Base-by-base conservation (phyloP, 495 filamentous ascomycete genomes). In the Usnea hakonensis region DNA sequence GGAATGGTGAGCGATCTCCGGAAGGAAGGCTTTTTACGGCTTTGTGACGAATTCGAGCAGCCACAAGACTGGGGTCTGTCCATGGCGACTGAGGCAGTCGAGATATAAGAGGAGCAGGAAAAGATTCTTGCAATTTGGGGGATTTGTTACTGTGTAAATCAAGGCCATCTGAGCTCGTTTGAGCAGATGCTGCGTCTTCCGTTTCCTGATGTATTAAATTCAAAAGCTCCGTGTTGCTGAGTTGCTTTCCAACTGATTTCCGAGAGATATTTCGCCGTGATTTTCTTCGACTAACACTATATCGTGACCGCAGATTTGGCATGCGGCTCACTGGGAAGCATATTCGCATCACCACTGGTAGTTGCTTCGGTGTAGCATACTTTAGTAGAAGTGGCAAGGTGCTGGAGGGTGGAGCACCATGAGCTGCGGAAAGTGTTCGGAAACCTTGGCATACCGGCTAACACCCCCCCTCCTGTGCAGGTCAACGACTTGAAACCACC, bases 21-120 rank as follows among this genome's bases (percentile, higher is more conserved):
- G 50, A 53, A 5, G 61, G 62, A 26, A 26, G 59, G n/a, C 44
- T 64, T 44, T 72, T 77, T 65, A 53, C 41, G 46, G 52, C 61
- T 65, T 57, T 58, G 61, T 66, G 50, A 63, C 68, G 75, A 78
- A 73, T 75, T 75, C 35, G 76, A 75, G 66, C 75, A 75, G 30
- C 56, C 10, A 57, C 30, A 16, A 69, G 62, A 23, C 44, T 32
- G 19, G 56, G 62, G 37, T 67, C 64, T 33, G 55, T 63, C 30
- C 67, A 58, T 3, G 67, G 64, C 7, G 69, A 69, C 33, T 53
- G 50, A 21, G 67, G 63, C 19, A 70, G 21, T 55, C 32, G 14
- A 32, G 13, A 26, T 46, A 36, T 16, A 50, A 5, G 11, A 50
- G 46, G 1, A 7, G 23, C 26, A 64, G 23, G 43, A 41, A 17